A percentile compares a stretch with the other conserved stretches of the same genome.
Evolutionary conservation across 371 early-diverging fungal species (phyloP).

Genomic region (Capillidium heterosporum): DNA sequence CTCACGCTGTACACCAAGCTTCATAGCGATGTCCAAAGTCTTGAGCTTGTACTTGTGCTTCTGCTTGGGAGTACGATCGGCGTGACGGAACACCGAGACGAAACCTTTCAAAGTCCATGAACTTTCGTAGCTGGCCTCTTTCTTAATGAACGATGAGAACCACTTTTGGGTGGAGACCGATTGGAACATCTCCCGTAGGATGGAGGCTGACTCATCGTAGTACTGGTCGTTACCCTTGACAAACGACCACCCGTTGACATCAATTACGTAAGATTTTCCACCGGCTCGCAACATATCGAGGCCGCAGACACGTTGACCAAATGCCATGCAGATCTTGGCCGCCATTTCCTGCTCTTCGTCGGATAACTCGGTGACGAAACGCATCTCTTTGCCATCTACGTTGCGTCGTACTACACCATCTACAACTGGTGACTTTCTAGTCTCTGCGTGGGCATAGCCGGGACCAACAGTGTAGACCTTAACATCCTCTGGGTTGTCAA

Average conservation of each 20-base stretch:
- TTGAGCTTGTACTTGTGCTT: conserved; percentile 67
- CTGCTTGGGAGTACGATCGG: conserved; percentile 94
- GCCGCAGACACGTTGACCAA: conserved; percentile 90
- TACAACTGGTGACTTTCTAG: conserved; percentile 94
- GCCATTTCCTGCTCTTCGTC: conserved; percentile 74
- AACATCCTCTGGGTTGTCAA: conserved; percentile 90
- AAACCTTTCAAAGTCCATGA: conserved; percentile 90
- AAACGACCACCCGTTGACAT: conserved; percentile 99
- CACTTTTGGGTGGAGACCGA: conserved; percentile 24
- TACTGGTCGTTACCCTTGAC: conserved; percentile 93
- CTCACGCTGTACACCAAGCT: conserved; percentile 41
- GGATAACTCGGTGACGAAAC: conserved; percentile 69
- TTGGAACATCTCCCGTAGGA: conserved; percentile 50
- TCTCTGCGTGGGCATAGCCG: conserved; percentile 87
- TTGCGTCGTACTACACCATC: conserved; percentile 93
- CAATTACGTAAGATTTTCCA: conserved; percentile 86
- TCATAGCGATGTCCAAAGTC: conserved; percentile 40
- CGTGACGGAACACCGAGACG: conserved; percentile 84
- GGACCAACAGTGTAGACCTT: conserved; percentile 93
- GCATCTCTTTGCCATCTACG: conserved; percentile 93
- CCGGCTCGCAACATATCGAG: conserved; percentile 79
- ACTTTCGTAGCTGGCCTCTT: conserved; percentile 43
- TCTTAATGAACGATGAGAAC: conserved; percentile 36
- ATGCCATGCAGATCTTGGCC: conserved; percentile 51
- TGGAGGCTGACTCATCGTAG: conserved; percentile 68